phyloP scores from a whole-genome alignment of 371 early-diverging fungal genomes.

The Umbelopsis sp. region DNA sequence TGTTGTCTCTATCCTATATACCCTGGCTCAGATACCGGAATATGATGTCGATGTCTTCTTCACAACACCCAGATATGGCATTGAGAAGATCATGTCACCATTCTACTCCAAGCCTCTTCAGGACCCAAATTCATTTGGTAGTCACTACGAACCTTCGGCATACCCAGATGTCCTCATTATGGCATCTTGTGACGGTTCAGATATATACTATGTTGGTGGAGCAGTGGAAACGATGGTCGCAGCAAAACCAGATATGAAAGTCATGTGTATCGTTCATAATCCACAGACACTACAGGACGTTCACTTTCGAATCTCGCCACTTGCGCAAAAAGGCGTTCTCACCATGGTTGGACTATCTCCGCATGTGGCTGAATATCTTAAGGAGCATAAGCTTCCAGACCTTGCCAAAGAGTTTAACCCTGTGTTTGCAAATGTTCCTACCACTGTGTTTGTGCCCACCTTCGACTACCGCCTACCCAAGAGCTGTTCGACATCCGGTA shows the following conservation, averaged over 20 bases:
- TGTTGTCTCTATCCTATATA: conserved; percentile 2
- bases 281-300: background rate
- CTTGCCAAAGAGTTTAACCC: background rate
- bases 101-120: conserved; percentile 5
- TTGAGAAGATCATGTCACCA: background rate
- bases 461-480: conserved; percentile 1
- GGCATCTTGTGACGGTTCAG: conserved; percentile 8
- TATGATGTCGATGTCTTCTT: conserved; percentile 13
- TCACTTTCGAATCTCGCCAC: background rate
- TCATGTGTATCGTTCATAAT: conserved; percentile 14
- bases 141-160: background rate
- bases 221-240: background rate
- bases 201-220: background rate
- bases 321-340: background rate
- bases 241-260: background rate
- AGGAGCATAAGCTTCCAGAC: background rate
- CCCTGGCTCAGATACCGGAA: conserved; percentile 9
- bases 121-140: background rate
- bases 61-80: conserved; percentile 6
- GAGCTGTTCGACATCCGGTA: background rate
- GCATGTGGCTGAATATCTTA: conserved; percentile 9
- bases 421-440: background rate
- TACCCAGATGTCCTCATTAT: conserved; percentile 14
- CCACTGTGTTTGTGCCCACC: conserved; percentile 10
- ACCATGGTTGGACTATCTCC: conserved; percentile 18